Base-by-base conservation (phyloP, 768 basidiomycete genomes). In the Rubroboletus pulcherrimus region DNA sequence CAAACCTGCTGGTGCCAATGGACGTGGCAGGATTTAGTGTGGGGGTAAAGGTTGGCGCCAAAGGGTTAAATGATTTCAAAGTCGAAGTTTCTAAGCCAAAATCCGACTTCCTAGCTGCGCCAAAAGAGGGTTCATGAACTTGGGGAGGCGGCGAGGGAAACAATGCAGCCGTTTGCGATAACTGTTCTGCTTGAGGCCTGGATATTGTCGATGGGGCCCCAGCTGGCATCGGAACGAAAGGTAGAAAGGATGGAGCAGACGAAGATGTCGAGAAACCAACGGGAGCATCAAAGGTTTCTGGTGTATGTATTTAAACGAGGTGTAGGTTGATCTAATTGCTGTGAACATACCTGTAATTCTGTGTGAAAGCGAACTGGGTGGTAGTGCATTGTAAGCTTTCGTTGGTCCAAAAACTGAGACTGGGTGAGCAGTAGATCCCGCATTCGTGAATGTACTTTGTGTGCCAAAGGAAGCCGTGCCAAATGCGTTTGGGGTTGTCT, bases 401-500 rank as follows among this genome's bases (percentile, higher is more conserved):
- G 34, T 38, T 7, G 55, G 9, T 35, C 51, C 58, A 45, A 64
- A 66, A 30, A 35, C 50, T 29, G 59, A 54, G 4, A 21, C 8
- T 4, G 54, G 30, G 24, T 55, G 24, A 26, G 55, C 14, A 5
- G 60, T 29, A 26, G 44, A 15, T 6, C 47, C 50, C n/a, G 21
- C 29, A 19, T 40, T 56, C 44, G 53, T 31, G 43, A 58, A 56
- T 9, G 31, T 35, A 30, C 50, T 55, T 7, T 56, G 56, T 17
- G 48, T 41, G 19, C 55, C 50, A 33, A 70, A 70, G 45, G 70
- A 60, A 24, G 55, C 8, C 8, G 50, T 66, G 1, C 70, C 70
- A 53, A 77, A 78, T 6, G 62, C 66, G 35, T 73, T 78, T 2
- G 71, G 68, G 5, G 63, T 58, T 1, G 73, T 60, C 11, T 66